A percentile compares a stretch with the other conserved stretches of the same genome.
phyloP scores from a whole-genome alignment of 352 stramenopile genomes.

The Phytophthora nicotianae region DNA sequence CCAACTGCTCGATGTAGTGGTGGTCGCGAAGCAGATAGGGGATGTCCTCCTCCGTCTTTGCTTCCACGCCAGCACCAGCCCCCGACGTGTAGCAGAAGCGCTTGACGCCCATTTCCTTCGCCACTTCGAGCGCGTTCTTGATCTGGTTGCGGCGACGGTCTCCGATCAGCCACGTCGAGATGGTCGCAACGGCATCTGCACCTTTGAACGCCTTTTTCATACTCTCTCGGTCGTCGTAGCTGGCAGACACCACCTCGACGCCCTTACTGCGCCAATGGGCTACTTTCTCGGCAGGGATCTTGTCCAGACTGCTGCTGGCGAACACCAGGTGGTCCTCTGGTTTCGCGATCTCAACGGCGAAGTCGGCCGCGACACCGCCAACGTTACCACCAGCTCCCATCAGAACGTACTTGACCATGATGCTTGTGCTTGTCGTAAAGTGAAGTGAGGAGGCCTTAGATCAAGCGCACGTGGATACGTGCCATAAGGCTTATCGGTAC shows the following conservation, averaged over 20 bases:
- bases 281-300: constrained; percentile 23
- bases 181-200: constrained; percentile 24
- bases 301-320: constrained; percentile 31
- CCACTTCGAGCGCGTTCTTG: constrained; percentile 25
- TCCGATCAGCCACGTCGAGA: constrained; percentile 37
- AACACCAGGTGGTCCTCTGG: constrained; percentile 35
- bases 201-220: constrained; percentile 32
- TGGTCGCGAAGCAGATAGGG: constrained; percentile 28
- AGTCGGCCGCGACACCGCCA: constrained; percentile 29
- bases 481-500: too few relatives aligned
- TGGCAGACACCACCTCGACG: constrained; percentile 25
- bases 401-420: constrained; percentile 34
- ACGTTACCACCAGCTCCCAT: constrained; percentile 33
- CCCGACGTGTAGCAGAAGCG: constrained; percentile 32
- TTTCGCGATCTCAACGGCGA: constrained; percentile 30
- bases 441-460: too few relatives aligned
- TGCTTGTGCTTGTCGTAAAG: constrained; percentile 4
- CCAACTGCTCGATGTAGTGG: constrained; percentile 33
- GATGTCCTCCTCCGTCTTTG: constrained; percentile 29
- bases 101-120: constrained; percentile 28
- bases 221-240: constrained; percentile 32
- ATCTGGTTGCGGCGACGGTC: constrained; percentile 31
- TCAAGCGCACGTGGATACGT: too few relatives aligned
- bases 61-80: constrained; percentile 21
- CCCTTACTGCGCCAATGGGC: constrained; percentile 26